Evolutionary conservation across 345 rosid genomes (phyloP), one percentile per base, ranked within the genome.

Genomic region (Psidium friedrichsthalianum): DNA sequence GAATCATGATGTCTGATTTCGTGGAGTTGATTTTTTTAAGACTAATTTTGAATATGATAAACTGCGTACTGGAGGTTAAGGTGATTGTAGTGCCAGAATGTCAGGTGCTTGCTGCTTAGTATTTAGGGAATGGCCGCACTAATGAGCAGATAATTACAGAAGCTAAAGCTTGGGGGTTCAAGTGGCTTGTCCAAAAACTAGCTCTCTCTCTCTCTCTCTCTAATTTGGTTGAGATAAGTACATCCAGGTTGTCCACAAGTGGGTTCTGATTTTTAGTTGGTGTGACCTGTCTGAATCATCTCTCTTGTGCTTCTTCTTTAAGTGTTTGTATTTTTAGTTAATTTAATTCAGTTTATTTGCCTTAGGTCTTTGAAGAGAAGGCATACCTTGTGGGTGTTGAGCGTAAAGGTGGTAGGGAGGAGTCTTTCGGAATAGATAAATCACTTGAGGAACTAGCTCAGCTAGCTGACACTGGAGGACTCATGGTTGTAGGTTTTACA

Each of bases 381-480:
- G 93, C 98, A 5, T 95, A 94, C 86, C 88, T 97, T 27, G 94
- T 97, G 55, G 98, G 98, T 8, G 94, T 97, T 47, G 98, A 94
- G 91, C 87, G 93, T 25, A 97, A 95, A 89, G 95, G 97, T 42
- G 94, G 89, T 74, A 84, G 78, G 7, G 91, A 87, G 59, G 88
- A 92, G 85, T 88, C 91, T 53, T 97, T 95, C 86, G 86, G 89
- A 21, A 94, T 94, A 54, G 96, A 97, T 40, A 98, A 97, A 83
- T 97, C 99, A 1, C 98, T 97, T 22, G 91, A 94, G 92, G 99
- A 97, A 57, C 89, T 97, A 84, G 91, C 91, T 53, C 97, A 95
- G 94, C 96, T 97, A 24, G 96, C 98, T 47, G 99, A 97, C 87
- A 95, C 98, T 57, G 98, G 98, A 85, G 99, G 98, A 7, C 92